Conservation (phyloP, 805 yeast genomes). For the Yarrowia phangngaensis region DNA sequence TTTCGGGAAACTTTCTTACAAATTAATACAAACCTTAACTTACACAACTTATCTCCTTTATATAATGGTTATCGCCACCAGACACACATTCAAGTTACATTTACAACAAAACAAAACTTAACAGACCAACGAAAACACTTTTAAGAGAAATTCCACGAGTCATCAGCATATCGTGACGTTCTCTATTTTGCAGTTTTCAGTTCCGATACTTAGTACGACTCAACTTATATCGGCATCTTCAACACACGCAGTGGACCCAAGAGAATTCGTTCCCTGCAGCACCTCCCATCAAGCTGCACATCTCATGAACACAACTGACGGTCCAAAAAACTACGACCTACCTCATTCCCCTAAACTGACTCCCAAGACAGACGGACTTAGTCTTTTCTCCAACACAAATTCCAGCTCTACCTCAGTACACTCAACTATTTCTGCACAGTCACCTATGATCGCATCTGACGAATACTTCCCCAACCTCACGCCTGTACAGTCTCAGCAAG, state of each 20-base stretch:
- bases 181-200: no score
- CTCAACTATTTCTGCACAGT: slow-evolving; percentile 7
- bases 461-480: slow-evolving; percentile 25
- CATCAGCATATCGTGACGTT: no score
- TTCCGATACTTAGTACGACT: no score
- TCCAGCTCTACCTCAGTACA: slow-evolving; percentile 18
- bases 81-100: no score
- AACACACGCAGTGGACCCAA: no score
- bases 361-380: slow-evolving; percentile 23
- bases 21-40: slow-evolving; percentile 21
- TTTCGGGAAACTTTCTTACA: slow-evolving; percentile 18
- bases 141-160: no score
- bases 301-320: slow-evolving; percentile 26
- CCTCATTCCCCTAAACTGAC: slow-evolving; percentile 25
- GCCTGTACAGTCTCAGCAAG: slow-evolving; percentile 24
- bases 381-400: slow-evolving; percentile 22
- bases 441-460: slow-evolving; percentile 26
- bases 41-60: slow-evolving; percentile 2
- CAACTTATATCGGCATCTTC: no score
- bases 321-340: slow-evolving; percentile 24
- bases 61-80: slow-evolving; percentile 14
- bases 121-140: no score
- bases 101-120: no score
- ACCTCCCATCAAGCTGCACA: neutral
- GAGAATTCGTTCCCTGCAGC: slow-evolving; percentile 5